Evolutionary conservation across 164 flowering plant genomes (phyloP), one percentile per base, ranked within the genome.

Genomic region (Vitis cinerea): DNA sequence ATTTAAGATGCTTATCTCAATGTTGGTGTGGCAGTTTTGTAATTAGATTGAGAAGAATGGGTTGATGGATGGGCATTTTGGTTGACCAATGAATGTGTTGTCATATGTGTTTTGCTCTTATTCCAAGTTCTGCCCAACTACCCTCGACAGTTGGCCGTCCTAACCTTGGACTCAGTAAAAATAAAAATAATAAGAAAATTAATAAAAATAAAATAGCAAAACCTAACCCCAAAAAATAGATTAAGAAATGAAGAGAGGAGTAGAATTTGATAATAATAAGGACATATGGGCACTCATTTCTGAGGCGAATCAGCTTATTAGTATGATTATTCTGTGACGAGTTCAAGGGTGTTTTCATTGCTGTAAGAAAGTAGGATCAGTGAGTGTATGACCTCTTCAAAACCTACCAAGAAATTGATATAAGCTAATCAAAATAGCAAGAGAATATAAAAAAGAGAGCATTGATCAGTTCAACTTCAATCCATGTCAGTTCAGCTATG

Each of bases 401-500:
- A 15, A 72, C 81, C 78, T 65, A 72, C 82, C 69, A 48, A 48
- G 66, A 70, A 66, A 63, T 55, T 12, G 64, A 74, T 51, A 27
- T 15, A 44, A 44, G 9, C 31, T 16, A 13, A 9, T 37, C 10
- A 49, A 27, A 11, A 4, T 53, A 13, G 44, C 44, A 37, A 37
- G 44, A 37, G 44, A 37, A 37, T 37, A 37, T 37, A 37, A 37
- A 37, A 37, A 37, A 31, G 6, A 0, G 7, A 31, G 44, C 44
- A 31, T 31, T 31, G 44, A 37, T 3, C 44, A 4, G 7, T 37
- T 37, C 44, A 37, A 37, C 44, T 4, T 37, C 44, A 37, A 3
- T 37, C 44, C 44, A 37, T 37, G 44, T 6, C 44, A 37, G 44
- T 4, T 37, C 44, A 37, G 5, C 44, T 37, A 37, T 37, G 44